These are phyloP conservation scores for Debaryomycetaceae sp. DNA, from an alignment of 1,139 yeast species.

Conservation along the genomic window DNA sequence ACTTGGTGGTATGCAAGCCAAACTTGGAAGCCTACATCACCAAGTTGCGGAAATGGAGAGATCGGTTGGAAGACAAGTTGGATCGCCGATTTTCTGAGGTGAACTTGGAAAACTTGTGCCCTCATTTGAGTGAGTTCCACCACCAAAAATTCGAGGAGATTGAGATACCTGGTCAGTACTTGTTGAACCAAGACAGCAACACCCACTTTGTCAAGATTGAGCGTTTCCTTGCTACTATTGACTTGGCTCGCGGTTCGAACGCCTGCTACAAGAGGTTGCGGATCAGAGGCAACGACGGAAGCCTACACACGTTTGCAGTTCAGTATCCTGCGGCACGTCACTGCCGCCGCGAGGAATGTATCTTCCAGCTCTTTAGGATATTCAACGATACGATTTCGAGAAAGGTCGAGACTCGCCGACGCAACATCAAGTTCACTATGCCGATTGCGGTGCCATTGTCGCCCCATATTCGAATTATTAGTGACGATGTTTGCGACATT, in stretches of 20 bases:
- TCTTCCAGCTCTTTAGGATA: conserved; percentile 82
- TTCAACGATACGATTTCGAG: conserved; percentile 72
- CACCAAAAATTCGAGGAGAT: conserved; percentile 97
- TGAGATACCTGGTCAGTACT: conserved; percentile 94
- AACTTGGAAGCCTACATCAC: conserved; percentile 79
- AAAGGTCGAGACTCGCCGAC: conserved; percentile 79
- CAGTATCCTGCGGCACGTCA: conserved; percentile 98
- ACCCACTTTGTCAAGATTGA: conserved; percentile 86
- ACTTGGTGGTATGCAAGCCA: conserved; percentile 80
- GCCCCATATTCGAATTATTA: conserved; percentile 86
- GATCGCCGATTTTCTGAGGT: conserved; percentile 73
- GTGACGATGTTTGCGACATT: conserved; percentile 67
- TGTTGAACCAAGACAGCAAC: conserved; percentile 73
- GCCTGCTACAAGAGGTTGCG: conserved; percentile 87
- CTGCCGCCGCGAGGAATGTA: conserved; percentile 91
- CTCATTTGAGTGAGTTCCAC: conserved; percentile 93
- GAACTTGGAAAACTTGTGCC: conserved; percentile 82
- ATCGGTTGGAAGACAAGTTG: conserved; percentile 79
- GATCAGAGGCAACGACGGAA: conserved; percentile 90
- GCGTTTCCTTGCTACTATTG: conserved; percentile 81
- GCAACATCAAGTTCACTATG: conserved; percentile 75
- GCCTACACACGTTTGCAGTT: conserved; percentile 84
- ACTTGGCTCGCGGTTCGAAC: conserved; percentile 80
- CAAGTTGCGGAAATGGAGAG: conserved; percentile 86
- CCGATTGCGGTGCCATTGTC: conserved; percentile 92